Evolutionary conservation across 2,329 filamentous ascomycete genomes (phyloP).

Genomic region (Colletotrichum paranaense): DNA sequence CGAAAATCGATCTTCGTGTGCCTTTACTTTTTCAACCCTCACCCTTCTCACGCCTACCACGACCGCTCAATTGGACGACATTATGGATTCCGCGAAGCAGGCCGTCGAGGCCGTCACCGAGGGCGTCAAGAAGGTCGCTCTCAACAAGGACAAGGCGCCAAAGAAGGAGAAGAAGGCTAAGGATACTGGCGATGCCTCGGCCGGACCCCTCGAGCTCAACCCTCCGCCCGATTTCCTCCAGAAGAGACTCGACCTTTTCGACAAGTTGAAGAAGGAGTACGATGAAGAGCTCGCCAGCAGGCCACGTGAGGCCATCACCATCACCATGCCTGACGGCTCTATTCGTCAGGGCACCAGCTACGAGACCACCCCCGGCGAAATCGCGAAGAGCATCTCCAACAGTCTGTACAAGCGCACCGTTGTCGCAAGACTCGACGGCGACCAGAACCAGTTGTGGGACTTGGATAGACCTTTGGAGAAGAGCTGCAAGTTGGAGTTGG

Average conservation of each 20-base stretch:
- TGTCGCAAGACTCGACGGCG: conserved; percentile 84
- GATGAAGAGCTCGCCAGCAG: conserved; percentile 79
- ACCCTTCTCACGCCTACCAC: conserved; percentile 2
- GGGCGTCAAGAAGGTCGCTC: conserved; percentile 69
- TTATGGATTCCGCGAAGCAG: conserved; percentile 61
- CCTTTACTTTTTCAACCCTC: background rate
- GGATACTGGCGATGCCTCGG: conserved; percentile 47
- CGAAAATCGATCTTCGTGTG: background rate
- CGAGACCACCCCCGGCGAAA: conserved; percentile 88
- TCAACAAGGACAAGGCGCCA: conserved; percentile 57
- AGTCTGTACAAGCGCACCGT: conserved; percentile 88
- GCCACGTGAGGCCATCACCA: conserved; percentile 78
- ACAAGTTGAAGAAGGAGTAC: conserved; percentile 86
- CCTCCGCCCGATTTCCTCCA: conserved; percentile 81
- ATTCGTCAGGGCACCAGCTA: conserved; percentile 82
- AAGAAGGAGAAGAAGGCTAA: conserved; percentile 64
- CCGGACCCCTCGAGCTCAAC: conserved; percentile 59
- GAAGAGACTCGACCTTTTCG: conserved; percentile 87
- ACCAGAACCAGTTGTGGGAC: conserved; percentile 83
- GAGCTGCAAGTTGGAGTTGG: conserved; percentile 85
- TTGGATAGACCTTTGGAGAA: conserved; percentile 89
- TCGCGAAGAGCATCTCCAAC: conserved; percentile 85
- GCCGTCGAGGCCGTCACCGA: conserved; percentile 63
- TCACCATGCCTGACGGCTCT: conserved; percentile 79
- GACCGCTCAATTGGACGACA: conserved; percentile 29